phyloP scores from a whole-genome alignment of 2,329 filamentous ascomycete species.

The Ophiognomonia clavigignenti-juglandacearum region DNA sequence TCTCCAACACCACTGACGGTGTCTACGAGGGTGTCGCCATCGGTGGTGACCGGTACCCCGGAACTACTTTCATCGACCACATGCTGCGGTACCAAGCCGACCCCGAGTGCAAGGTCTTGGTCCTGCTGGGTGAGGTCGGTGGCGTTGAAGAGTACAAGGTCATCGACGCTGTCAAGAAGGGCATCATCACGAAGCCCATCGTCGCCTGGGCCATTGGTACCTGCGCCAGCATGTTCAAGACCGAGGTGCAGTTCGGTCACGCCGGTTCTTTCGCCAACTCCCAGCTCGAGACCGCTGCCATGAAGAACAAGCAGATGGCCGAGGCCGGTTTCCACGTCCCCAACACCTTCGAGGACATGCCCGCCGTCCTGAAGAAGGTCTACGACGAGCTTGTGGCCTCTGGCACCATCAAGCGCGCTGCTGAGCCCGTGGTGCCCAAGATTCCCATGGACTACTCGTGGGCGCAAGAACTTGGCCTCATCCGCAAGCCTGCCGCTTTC shows the following conservation, averaged over 20 bases:
- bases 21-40: constrained; percentile 99
- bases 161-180: constrained; percentile 94
- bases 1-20: constrained; percentile 92
- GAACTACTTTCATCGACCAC: constrained; percentile 99
- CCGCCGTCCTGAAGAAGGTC: constrained; percentile 67
- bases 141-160: constrained; percentile 99
- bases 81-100: constrained; percentile 94
- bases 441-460: constrained; percentile 99
- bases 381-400: constrained; percentile 85
- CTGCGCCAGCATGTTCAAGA: constrained; percentile 99
- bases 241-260: constrained; percentile 98
- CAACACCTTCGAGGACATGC: constrained; percentile 95
- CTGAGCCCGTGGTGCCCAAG: constrained; percentile 93
- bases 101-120: constrained; percentile 94
- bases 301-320: constrained; percentile 96
- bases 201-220: constrained; percentile 99
- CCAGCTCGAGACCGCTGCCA: constrained; percentile 91
- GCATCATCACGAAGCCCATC: constrained; percentile 94
- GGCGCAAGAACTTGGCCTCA: constrained; percentile 98
- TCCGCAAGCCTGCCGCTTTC: constrained; percentile 99
- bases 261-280: constrained; percentile 99
- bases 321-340: constrained; percentile 94
- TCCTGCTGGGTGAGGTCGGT: constrained; percentile 96
- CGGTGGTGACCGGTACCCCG: constrained; percentile 97
- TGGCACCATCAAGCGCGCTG: constrained; percentile 77